phyloP scores from a whole-genome alignment of 208 protist genomes.

The Leishmania tropica region DNA sequence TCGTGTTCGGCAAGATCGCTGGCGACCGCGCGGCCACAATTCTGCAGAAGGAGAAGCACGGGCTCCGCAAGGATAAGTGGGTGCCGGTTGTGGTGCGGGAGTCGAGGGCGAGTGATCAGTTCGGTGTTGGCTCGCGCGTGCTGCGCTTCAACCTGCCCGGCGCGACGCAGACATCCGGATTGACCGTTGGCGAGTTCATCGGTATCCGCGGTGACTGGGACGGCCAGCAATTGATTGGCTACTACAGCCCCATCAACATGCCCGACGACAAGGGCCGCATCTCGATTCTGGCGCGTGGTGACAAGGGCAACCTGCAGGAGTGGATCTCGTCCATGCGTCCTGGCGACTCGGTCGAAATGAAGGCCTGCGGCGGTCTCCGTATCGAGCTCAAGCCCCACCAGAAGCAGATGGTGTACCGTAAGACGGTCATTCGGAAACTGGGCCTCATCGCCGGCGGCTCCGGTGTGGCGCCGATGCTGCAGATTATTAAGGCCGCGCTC shows the following conservation, averaged over 20 bases:
- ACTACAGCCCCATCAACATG: slow-evolving; percentile 80
- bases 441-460: slow-evolving; percentile 81
- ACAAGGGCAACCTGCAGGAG: slow-evolving; percentile 54
- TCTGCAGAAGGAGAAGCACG: slow-evolving; percentile 53
- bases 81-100: slow-evolving; percentile 51
- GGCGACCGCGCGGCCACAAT: slow-evolving; percentile 76
- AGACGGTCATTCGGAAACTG: slow-evolving; percentile 39
- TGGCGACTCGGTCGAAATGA: slow-evolving; percentile 82
- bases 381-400: slow-evolving; percentile 55
- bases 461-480: slow-evolving; percentile 93
- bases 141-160: slow-evolving; percentile 78
- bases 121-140: slow-evolving; percentile 51
- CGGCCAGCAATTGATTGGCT: slow-evolving; percentile 55
- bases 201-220: slow-evolving; percentile 59
- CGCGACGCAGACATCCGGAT: slow-evolving; percentile 63
- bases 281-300: slow-evolving; percentile 60
- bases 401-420: slow-evolving; percentile 38
- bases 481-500: slow-evolving; percentile 87
- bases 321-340: slow-evolving; percentile 67
- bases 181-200: slow-evolving; percentile 78
- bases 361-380: slow-evolving; percentile 61
- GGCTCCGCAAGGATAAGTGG: slow-evolving; percentile 48
- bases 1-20: slow-evolving; percentile 73
- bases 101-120: slow-evolving; percentile 41
- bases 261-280: slow-evolving; percentile 65